phyloP scores from a whole-genome alignment of 805 yeast genomes.

The Lipomyces anomalus region DNA sequence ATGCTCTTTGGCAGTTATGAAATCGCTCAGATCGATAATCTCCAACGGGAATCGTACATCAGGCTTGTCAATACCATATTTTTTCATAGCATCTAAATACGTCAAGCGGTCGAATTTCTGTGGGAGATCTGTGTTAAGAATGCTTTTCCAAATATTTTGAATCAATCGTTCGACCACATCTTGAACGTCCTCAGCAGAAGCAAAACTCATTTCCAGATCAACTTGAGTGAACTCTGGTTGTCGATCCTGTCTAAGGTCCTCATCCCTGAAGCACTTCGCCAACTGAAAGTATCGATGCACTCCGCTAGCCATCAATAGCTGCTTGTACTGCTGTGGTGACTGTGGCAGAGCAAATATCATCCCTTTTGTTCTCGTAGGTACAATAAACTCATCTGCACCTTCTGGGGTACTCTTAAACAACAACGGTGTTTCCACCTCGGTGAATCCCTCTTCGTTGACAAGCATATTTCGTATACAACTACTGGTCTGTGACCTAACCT shows the following conservation, averaged over 20 bases:
- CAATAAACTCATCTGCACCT: conserved; percentile 93
- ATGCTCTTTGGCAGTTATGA: conserved; percentile 36
- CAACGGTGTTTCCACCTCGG: conserved; percentile 88
- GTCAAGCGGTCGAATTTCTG: conserved; percentile 43
- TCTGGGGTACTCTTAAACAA: conserved; percentile 95
- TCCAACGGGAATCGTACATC: conserved; percentile 62
- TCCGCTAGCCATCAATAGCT: conserved; percentile 90
- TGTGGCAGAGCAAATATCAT: conserved; percentile 87
- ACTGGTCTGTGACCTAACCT: conserved; percentile 53
- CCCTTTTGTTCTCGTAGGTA: conserved; percentile 68
- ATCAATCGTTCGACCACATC: conserved; percentile 56
- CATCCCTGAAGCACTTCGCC: conserved; percentile 94
- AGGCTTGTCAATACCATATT: conserved; percentile 91
- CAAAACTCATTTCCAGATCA: conserved; percentile 91
- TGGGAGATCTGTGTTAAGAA: conserved; percentile 30
- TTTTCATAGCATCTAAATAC: conserved; percentile 63
- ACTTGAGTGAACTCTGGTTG: conserved; percentile 97
- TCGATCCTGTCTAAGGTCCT: conserved; percentile 87
- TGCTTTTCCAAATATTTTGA: conserved; percentile 48
- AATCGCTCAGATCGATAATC: conserved; percentile 45
- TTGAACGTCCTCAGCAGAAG: conserved; percentile 62
- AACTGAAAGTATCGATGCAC: conserved; percentile 79
- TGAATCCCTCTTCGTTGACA: conserved; percentile 43
- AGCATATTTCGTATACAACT: conserved; percentile 41
- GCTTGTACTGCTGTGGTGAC: conserved; percentile 97